phyloP scores from a whole-genome alignment of 2,329 filamentous ascomycete species.

The Gnomoniopsis smithogilvyi region DNA sequence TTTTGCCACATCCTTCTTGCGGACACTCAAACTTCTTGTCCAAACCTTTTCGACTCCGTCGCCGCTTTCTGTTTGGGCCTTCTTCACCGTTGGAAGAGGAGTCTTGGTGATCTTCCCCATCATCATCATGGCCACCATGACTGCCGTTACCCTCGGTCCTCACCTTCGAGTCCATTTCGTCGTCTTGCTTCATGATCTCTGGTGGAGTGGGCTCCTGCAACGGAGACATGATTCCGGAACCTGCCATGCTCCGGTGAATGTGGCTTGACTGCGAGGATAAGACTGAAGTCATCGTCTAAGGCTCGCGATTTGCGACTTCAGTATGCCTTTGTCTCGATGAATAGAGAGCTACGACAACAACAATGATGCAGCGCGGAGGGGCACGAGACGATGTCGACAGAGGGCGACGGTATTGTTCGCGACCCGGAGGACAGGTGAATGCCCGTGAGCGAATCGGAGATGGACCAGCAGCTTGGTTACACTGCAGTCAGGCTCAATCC shows the following conservation, averaged over 20 bases:
- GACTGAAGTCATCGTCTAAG: conserved; percentile 40
- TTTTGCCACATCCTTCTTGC: conserved; percentile 86
- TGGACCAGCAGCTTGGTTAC: conserved; percentile 6
- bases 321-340: background rate
- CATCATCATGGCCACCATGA: conserved; percentile 36
- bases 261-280: conserved; percentile 36
- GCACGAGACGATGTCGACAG: conserved; percentile 10
- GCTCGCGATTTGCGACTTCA: conserved; percentile 11
- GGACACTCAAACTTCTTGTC: conserved; percentile 84
- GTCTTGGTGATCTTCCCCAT: conserved; percentile 36
- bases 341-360: background rate
- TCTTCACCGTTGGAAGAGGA: conserved; percentile 50
- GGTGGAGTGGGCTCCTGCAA: conserved; percentile 39
- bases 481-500: conserved; percentile 13
- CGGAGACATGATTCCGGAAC: conserved; percentile 40
- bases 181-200: conserved; percentile 38
- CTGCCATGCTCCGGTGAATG: conserved; percentile 35
- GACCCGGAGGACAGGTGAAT: conserved; percentile 1
- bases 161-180: conserved; percentile 35
- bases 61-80: conserved; percentile 55
- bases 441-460: conserved; percentile 16
- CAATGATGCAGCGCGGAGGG: conserved; percentile 11
- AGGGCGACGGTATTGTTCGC: background rate
- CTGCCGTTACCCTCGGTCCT: conserved; percentile 36
- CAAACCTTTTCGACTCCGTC: conserved; percentile 72